phyloP scores from a whole-genome alignment of 768 basidiomycete species.

The Zangia roseola region DNA sequence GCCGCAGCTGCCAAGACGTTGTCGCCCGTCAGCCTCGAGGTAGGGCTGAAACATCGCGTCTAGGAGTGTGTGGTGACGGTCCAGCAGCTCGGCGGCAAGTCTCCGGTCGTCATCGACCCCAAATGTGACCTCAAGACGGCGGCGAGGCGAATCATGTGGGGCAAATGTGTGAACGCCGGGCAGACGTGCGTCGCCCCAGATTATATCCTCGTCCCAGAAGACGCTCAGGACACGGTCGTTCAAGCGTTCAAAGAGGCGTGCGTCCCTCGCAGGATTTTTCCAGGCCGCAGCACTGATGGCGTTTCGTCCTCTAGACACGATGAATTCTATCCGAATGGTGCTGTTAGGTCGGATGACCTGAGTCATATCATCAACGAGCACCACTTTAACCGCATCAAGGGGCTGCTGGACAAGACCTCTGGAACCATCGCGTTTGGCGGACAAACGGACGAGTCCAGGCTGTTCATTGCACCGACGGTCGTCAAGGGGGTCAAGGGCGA shows the following conservation, averaged over 20 bases:
- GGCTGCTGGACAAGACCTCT: conserved; percentile 61
- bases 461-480: conserved; percentile 72
- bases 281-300: background rate
- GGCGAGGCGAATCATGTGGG: conserved; percentile 77
- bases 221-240: conserved; percentile 38
- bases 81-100: conserved; percentile 65
- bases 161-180: conserved; percentile 75
- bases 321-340: conserved; percentile 42
- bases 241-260: conserved; percentile 44
- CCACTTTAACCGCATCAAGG: conserved; percentile 60
- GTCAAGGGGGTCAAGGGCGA: conserved; percentile 58
- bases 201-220: conserved; percentile 46
- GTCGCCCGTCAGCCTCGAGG: conserved; percentile 64
- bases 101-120: conserved; percentile 72
- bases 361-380: conserved; percentile 50
- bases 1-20: conserved; percentile 75
- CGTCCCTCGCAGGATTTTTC: conserved; percentile 12
- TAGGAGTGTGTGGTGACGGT: background rate
- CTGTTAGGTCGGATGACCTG: conserved; percentile 43
- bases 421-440: conserved; percentile 70
- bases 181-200: conserved; percentile 72
- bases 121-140: conserved; percentile 61
- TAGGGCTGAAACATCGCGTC: conserved; percentile 24
- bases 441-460: conserved; percentile 49
- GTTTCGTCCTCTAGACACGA: conserved; percentile 15